These are phyloP conservation scores for Sclerotinia nivalis DNA, from an alignment of 2,329 filamentous ascomycete species.

Conservation along the genomic window DNA sequence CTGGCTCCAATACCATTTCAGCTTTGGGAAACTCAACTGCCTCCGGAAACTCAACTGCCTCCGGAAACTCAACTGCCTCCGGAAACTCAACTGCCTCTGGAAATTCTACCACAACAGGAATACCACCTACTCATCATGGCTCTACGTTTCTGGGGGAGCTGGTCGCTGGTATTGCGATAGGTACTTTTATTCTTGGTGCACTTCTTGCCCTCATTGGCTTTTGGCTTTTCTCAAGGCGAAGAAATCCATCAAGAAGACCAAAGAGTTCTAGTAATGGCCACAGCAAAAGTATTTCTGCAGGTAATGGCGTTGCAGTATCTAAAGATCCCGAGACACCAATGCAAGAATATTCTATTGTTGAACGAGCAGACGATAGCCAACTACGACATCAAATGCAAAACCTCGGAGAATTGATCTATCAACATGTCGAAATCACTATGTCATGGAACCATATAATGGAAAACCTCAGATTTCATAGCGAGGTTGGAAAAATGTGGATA, in stretches of 20 bases:
- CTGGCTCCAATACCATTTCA: too few species aligned
- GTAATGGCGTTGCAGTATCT: neutral
- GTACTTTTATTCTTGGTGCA: constrained; percentile 41
- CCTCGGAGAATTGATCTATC: constrained; percentile 43
- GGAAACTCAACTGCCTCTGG: neutral
- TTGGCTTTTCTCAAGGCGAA: neutral
- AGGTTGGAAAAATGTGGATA: neutral
- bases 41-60: neutral
- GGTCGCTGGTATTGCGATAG: constrained; percentile 44
- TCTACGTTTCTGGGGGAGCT: constrained; percentile 29
- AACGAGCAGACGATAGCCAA: constrained; percentile 43
- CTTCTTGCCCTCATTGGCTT: neutral
- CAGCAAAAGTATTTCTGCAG: neutral
- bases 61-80: neutral
- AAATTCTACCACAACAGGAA: neutral
- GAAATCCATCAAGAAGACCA: neutral
- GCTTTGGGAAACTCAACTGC: too few species aligned
- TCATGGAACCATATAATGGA: constrained; percentile 25
- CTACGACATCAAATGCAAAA: constrained; percentile 42
- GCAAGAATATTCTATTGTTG: constrained; percentile 43
- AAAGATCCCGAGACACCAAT: neutral
- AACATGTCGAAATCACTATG: constrained; percentile 48
- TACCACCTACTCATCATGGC: neutral
- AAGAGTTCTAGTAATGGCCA: neutral
- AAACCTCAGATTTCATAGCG: neutral